Evolutionary conservation across 768 basidiomycete species (phyloP), one percentile per base, ranked within the genome.

Genomic region (Tylopilus balloui): DNA sequence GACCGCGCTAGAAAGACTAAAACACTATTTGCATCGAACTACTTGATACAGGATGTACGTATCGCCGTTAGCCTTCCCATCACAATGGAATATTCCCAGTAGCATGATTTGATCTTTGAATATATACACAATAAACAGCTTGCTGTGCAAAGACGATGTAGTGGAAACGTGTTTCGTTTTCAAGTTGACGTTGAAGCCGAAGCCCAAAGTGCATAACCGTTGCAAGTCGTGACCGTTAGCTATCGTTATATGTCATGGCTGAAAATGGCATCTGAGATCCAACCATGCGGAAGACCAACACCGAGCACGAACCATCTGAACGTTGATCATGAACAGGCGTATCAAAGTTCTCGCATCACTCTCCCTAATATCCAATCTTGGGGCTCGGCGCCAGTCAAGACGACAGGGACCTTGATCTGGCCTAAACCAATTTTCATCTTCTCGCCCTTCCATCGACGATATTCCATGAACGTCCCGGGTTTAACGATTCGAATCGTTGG

Each of bases 331-430:
- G 1, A 17, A 9, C n/a, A 27, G 8, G 9, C n/a, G 10, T 8
- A 6, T 54, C 41, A 54, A 6, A 59, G 21, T 28, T 51, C 58
- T 9, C n/a, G 25, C 6, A 32, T 24, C 3, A 52, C 58, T 38
- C 43, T 52, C 12, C 43, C 35, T 15, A 27, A 25, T 3, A 60
- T 37, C 56, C 56, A 55, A 10, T 52, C 52, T 6, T 28, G 37
- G 15, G 42, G 27, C 15, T 42, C 38, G 4, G 12, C 25, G 4
- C 47, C 31, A 0, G n/a, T 25, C 32, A 60, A 15, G 20, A 61
- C 52, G 12, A 48, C 48, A 2, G 54, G 54, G 5, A 54, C 50
- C 39, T 58, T 61, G 25, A 55, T 29, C 50, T 58, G 59, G 5
- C 48, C 48, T 1, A 52, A 17, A 23, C 54, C 50, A n/a, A 42